Evolutionary conservation across 2,329 filamentous ascomycete genomes (phyloP).

Genomic region (Fusarium sp.): DNA sequence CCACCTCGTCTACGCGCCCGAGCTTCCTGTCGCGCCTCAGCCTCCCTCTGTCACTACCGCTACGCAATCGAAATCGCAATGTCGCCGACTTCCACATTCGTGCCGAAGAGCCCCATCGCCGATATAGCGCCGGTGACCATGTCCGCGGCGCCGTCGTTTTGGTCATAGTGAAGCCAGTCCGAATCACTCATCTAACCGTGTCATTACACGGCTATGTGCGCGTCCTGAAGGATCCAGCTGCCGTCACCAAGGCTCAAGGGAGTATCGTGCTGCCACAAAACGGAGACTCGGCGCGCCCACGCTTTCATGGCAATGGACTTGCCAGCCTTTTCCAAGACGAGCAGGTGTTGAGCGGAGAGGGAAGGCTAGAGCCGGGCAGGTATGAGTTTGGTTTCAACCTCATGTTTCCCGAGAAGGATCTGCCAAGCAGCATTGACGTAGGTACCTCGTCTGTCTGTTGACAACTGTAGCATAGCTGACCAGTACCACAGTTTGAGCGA

Average conservation of each 20-base stretch:
- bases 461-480: constrained; percentile 24
- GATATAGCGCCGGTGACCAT: constrained; percentile 82
- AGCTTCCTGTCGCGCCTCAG: constrained; percentile 68
- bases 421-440: constrained; percentile 97
- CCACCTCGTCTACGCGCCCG: constrained; percentile 48
- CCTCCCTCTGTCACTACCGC: constrained; percentile 65
- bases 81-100: constrained; percentile 85
- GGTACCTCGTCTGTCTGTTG: constrained; percentile 53
- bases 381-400: constrained; percentile 87
- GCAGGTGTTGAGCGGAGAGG: constrained; percentile 84
- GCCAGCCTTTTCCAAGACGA: constrained; percentile 89
- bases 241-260: constrained; percentile 67
- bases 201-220: constrained; percentile 84
- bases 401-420: constrained; percentile 76
- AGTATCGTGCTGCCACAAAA: constrained; percentile 59
- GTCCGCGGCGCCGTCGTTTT: constrained; percentile 82
- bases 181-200: constrained; percentile 86
- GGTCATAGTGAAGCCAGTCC: constrained; percentile 80
- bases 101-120: constrained; percentile 82
- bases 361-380: constrained; percentile 79
- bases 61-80: constrained; percentile 72
- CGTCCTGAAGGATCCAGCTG: constrained; percentile 80
- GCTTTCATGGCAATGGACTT: constrained; percentile 83
- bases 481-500: constrained; percentile 83
- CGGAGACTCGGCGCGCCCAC: constrained; percentile 58